Evolutionary conservation across 768 basidiomycete species (phyloP), one percentile per base, ranked within the genome.

Genomic region (Suillus fuscotomentosus): DNA sequence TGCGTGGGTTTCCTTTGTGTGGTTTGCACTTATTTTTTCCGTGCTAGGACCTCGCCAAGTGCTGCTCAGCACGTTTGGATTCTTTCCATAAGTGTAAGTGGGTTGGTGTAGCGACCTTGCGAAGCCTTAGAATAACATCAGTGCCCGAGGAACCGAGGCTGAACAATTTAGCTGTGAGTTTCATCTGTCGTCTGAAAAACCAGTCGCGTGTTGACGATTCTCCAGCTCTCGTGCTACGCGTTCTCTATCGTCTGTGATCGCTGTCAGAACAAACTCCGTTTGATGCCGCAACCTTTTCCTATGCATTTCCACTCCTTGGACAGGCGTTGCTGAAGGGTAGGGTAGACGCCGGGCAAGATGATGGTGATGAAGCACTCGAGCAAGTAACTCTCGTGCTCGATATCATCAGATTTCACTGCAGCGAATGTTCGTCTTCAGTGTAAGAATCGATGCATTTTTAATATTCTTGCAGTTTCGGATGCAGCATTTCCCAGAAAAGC

Each of bases 221-320:
- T 48, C 27, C 63, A 95, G 95, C 81, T 7, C 80, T 98, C 38
- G 82, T 96, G 31, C 79, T 92, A 54, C 91, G 97, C 34, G 88
- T 99, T 1, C 80, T 99, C 2, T 91, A 97, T 73, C 87, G 92
- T 22, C 74, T 99, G 0, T 87, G 92, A 22, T 90, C 85, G 63
- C 80, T 96, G 3, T 88, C 93, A 0, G 92, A 96, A 66, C 89
- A 93, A 67, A 77, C 84, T 0, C 87, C 94, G 0, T 89, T 98
- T 60, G 93, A 97, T 71, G 83, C 90, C 0, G 87, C 92, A 2
- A 95, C 95, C 0, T 97, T 92, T 76, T 87, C 92, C 0, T 93
- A 95, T 68, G 77, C 86, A 0, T 90, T 88, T 57, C 90, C 94
- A 9, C 81, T 99, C 14, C 77, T 98, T 5, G 84, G 80, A 13